Percentiles rank a stretch among this genome's conserved stretches.
phyloP scores from a whole-genome alignment of 2,329 filamentous ascomycete genomes.

The Drechslerella coelobrocha region DNA sequence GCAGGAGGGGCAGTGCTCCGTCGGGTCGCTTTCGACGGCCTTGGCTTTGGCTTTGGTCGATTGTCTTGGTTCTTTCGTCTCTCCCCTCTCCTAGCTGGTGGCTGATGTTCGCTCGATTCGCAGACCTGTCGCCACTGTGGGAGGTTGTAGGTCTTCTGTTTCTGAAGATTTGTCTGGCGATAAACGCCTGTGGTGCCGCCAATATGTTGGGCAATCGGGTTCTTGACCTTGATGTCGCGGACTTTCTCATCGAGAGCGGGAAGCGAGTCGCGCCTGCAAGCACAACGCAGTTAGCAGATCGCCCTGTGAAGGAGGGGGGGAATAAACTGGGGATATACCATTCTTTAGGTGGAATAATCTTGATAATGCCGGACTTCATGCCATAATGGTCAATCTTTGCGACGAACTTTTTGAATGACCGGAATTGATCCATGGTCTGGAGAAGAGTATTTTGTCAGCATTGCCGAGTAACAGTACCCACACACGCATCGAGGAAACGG shows the following conservation, averaged over 20 bases:
- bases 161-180: slow-evolving; percentile 95
- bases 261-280: slow-evolving; percentile 70
- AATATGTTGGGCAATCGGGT: slow-evolving; percentile 98
- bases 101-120: slow-evolving; percentile 93
- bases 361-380: slow-evolving; percentile 97
- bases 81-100: slow-evolving; percentile 86
- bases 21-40: slow-evolving; percentile 52
- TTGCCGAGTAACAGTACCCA: background rate
- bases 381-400: slow-evolving; percentile 89
- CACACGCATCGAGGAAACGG: background rate
- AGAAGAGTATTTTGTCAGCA: slow-evolving; percentile 7
- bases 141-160: slow-evolving; percentile 93
- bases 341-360: slow-evolving; percentile 90
- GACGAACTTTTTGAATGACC: slow-evolving; percentile 90
- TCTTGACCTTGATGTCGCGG: slow-evolving; percentile 90
- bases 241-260: slow-evolving; percentile 81
- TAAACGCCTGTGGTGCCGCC: slow-evolving; percentile 95
- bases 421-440: slow-evolving; percentile 88
- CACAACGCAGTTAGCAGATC: slow-evolving; percentile 50
- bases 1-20: slow-evolving; percentile 57
- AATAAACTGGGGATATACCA: slow-evolving; percentile 82
- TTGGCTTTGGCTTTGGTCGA: slow-evolving; percentile 44
- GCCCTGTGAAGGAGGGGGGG: background rate
- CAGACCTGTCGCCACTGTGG: slow-evolving; percentile 95
- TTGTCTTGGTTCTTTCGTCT: slow-evolving; percentile 65